These are phyloP conservation scores for Patellifolia procumbens DNA, from an alignment of 179 eudicot species.

Conservation along the genomic window DNA sequence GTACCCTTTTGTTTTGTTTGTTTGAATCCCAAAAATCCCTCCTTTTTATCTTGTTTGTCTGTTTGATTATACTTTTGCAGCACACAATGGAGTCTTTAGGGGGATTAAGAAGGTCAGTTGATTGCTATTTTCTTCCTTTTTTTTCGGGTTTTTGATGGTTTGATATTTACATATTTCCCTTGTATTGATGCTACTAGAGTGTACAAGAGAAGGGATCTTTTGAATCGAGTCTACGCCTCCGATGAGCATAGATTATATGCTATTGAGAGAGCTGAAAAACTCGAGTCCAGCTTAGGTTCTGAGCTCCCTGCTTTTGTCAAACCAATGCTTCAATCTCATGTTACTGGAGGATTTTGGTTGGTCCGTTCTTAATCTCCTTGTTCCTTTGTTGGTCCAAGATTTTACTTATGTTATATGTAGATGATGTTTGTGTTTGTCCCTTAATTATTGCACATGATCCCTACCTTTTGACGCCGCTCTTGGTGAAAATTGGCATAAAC, in stretches of 20 bases:
- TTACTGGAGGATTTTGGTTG: slow-evolving; percentile 69
- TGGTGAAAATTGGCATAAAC: no score
- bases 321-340: slow-evolving; percentile 74
- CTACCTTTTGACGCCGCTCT: no score
- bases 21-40: background rate
- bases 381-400: background rate
- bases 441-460: no score
- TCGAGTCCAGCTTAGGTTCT: slow-evolving; percentile 30
- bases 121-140: background rate
- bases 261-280: slow-evolving; percentile 45
- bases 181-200: background rate
- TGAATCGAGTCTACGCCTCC: slow-evolving; percentile 23
- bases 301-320: slow-evolving; percentile 47
- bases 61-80: background rate
- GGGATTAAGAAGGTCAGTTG: slow-evolving; percentile 5
- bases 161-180: background rate
- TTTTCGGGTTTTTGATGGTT: background rate
- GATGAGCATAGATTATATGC: slow-evolving; percentile 22
- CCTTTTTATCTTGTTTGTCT: background rate
- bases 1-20: background rate
- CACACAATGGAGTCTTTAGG: background rate
- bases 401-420: background rate
- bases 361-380: slow-evolving; percentile 30
- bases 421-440: no score
- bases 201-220: slow-evolving; percentile 25